Evolutionary conservation across 176 grass and related monocot species (phyloP).

Genomic region (Bothriochloa decipiens): DNA sequence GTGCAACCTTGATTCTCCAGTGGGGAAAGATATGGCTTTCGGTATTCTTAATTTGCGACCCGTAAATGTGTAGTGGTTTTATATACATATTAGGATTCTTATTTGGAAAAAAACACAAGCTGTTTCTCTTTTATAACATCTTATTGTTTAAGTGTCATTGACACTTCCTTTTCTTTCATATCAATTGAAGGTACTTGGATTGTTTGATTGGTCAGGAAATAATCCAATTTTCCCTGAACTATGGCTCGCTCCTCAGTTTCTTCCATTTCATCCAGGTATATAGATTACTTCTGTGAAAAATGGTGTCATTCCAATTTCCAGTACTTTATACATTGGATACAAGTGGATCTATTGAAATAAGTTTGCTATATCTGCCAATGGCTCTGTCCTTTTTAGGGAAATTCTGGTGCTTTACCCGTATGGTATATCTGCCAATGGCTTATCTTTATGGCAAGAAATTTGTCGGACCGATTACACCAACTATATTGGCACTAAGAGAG

Average conservation of each 20-base stretch:
- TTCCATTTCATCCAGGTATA: slow-evolving; percentile 58
- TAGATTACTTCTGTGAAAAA: too few species aligned
- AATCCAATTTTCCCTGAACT: slow-evolving; percentile 59
- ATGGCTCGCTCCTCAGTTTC: slow-evolving; percentile 48
- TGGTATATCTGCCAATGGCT: slow-evolving; percentile 79
- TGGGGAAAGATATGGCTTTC: too few species aligned
- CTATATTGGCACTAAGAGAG: slow-evolving; percentile 44
- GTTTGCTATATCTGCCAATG: neutral
- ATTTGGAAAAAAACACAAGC: too few species aligned
- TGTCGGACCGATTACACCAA: slow-evolving; percentile 50
- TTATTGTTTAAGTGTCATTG: neutral
- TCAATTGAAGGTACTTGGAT: slow-evolving; percentile 51
- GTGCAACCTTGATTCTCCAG: slow-evolving; percentile 1
- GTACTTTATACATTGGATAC: too few species aligned
- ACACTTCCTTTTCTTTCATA: neutral
- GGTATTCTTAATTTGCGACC: too few species aligned
- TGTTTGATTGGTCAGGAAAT: slow-evolving; percentile 55
- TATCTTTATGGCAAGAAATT: slow-evolving; percentile 77
- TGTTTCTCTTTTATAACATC: neutral
- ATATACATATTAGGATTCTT: too few species aligned
- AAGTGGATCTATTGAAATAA: neutral
- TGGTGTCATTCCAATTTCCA: too few species aligned
- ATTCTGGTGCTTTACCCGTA: slow-evolving; percentile 67
- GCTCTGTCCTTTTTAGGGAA: slow-evolving; percentile 34
- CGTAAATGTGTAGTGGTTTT: too few species aligned